phyloP scores from a whole-genome alignment of 2,329 filamentous ascomycete species.

The Aspergillus clavatus region DNA sequence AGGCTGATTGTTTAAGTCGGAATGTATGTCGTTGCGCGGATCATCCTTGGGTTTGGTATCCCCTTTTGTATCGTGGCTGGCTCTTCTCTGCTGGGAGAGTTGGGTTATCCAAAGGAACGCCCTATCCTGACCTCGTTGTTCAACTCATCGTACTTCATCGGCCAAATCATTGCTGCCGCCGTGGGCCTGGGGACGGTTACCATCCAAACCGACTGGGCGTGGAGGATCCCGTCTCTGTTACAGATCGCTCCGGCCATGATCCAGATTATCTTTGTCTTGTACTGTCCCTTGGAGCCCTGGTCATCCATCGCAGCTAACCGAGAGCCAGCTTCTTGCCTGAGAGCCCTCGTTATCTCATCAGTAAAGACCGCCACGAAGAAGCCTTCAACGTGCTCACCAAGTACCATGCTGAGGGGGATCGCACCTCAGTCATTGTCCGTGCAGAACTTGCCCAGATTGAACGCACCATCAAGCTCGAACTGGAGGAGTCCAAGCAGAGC shows the following conservation, averaged over 20 bases:
- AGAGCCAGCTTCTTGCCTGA: slow-evolving; percentile 23
- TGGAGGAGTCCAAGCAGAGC: slow-evolving; percentile 36
- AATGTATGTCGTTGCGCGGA: slow-evolving; percentile 58
- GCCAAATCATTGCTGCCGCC: slow-evolving; percentile 26
- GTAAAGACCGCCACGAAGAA: slow-evolving; percentile 24
- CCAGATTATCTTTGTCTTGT: slow-evolving; percentile 23
- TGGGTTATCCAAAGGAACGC: slow-evolving; percentile 58
- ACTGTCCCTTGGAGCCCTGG: slow-evolving; percentile 1
- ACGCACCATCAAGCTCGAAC: slow-evolving; percentile 52
- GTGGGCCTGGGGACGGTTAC: slow-evolving; percentile 27
- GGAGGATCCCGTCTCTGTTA: slow-evolving; percentile 45
- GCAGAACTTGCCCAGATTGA: slow-evolving; percentile 60
- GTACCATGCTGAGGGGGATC: slow-evolving; percentile 52
- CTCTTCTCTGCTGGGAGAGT: slow-evolving; percentile 55
- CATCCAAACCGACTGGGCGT: slow-evolving; percentile 39
- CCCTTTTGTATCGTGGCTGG: slow-evolving; percentile 57
- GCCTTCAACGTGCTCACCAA: slow-evolving; percentile 29
- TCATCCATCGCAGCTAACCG: neutral
- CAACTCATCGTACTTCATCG: slow-evolving; percentile 46
- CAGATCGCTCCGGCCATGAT: slow-evolving; percentile 34
- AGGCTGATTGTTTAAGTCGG: slow-evolving; percentile 34
- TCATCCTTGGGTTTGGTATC: slow-evolving; percentile 59
- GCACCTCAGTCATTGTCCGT: slow-evolving; percentile 49
- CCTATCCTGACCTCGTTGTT: slow-evolving; percentile 57
- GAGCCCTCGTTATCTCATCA: slow-evolving; percentile 23